Base-by-base conservation (phyloP, 129 eudicot genomes). In the Flaveria robusta region DNA sequence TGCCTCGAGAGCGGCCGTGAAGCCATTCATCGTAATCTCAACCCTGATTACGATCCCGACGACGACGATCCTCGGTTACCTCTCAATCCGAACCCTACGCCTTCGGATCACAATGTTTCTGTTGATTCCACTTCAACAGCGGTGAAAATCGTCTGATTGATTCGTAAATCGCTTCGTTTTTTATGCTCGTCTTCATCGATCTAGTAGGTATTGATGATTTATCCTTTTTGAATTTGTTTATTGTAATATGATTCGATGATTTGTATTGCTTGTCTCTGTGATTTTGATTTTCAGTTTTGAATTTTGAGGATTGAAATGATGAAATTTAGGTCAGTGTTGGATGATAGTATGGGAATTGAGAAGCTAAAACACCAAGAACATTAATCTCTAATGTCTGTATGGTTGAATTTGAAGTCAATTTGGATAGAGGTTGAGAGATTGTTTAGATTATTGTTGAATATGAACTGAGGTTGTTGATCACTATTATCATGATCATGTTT, bases 41-140 rank as follows among this genome's bases (percentile, higher is more conserved):
- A 92, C 22, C 96, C 98, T 2, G 90, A 92, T 80, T 92, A 92
- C 82, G 98, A 92, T 67, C 96, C 98, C 2, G 98, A 92, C 47
- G 98, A 88, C 65, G 83, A 83, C 27, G 87, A 81, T 29, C 46
- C 76, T 23, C 85, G 84, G 18, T 85, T 86, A 7, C 98, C 96
- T 45, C 88, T 92, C 23, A 86, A 85, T 66, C 88, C 95, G 1
- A 79, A 73, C 72, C 82, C 81, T 66, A 68, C 73, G 26, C 70
- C 74, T 22, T 16, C 76, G 7, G 63, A 52, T 46, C 37, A 69
- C 37, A 62, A n/a, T 55, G 56, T 74, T 49, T 4, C 82, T 45
- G 68, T 46, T 74, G 74, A 81, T 20, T 13, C 83, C 39, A 9
- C 79, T 22, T 79, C 88, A 8, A 68, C 78, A 7, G 76, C 66